A percentile compares a stretch with the other conserved stretches of the same genome.
Evolutionary conservation across 176 grass and related monocot species (phyloP).

Genomic region (Musa acuminata): DNA sequence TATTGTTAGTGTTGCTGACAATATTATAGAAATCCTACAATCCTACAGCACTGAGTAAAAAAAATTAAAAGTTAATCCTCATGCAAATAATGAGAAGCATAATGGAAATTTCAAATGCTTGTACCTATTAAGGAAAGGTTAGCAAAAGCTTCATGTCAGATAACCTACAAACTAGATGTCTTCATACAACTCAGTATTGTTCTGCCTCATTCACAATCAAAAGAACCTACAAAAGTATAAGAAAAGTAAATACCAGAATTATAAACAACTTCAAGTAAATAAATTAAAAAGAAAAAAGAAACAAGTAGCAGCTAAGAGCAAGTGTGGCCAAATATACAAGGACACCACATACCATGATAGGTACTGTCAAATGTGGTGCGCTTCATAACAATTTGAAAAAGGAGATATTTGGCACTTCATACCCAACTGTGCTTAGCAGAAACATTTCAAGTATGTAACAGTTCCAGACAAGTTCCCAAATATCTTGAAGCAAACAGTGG

Average conservation of each 20-base stretch:
- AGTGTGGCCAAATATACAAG: not conserved
- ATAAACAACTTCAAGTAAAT: not conserved
- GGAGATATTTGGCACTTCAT: not conserved
- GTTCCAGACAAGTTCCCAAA: not conserved
- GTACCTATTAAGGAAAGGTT: not conserved
- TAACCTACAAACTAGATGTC: not conserved
- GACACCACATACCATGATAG: not conserved
- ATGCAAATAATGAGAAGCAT: not conserved
- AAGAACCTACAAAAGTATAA: not conserved
- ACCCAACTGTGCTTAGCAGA: not conserved
- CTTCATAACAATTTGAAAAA: not conserved
- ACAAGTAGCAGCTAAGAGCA: not conserved
- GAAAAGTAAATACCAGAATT: not conserved
- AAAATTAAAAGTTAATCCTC: not conserved
- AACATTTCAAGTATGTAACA: not conserved
- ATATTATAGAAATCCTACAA: not conserved
- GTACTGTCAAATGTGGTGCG: not conserved
- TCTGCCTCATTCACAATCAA: not conserved
- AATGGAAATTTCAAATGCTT: not conserved
- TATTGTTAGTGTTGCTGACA: not conserved
- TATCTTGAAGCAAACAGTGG: not conserved
- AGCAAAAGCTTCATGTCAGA: not conserved
- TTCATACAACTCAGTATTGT: not conserved
- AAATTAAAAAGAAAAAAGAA: not conserved
- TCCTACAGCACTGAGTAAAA: not conserved